Evolutionary conservation across 805 yeast species (phyloP), one percentile per base, ranked within the genome.

Genomic region (Jamesozyma lodderae): DNA sequence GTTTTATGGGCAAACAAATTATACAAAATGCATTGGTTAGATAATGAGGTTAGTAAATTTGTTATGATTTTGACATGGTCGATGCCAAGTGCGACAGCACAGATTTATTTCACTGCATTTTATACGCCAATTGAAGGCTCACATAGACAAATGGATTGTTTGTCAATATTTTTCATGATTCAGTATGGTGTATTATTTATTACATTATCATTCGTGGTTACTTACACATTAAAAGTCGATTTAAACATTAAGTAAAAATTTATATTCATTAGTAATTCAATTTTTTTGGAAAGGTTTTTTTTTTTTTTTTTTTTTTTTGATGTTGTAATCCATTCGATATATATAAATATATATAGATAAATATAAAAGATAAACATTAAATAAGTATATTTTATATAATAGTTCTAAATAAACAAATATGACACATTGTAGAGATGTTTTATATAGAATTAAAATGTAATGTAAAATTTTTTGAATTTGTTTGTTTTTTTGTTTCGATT

Each of bases 81-180:
- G 0, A 72, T 85, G 42, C 97, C 97, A 0, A 80, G 84, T 37
- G 94, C 96, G 0, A 90, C 97, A 0, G 71, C 92, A 0, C 79
- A 86, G 52, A 79, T 90, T 13, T 90, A 87, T 59, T 71, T 88
- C 47, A 88, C 97, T 2, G 90, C 95, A 3, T 78, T 85, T 53
- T 84, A 80, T 59, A 78, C 88, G 1, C 94, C 92, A n/a, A 75
- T 81, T 4, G 67, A 63, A 4, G 69, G 68, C 3, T 61, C 64
- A 1, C 70, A 66, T 32, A 21, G 48, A 4, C 88, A 85, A 57
- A 76, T 86, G 77, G 94, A 87, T 52, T 80, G 90, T 52, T 66
- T 87, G 40, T 87, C 94, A 0, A 67, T 82, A 9, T 68, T 72
- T 19, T 71, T 85, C 44, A 71, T 86, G 41, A 68, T 70, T 33